Conservation (phyloP, 768 basidiomycete species). For the Phanerochaete carnosa region DNA sequence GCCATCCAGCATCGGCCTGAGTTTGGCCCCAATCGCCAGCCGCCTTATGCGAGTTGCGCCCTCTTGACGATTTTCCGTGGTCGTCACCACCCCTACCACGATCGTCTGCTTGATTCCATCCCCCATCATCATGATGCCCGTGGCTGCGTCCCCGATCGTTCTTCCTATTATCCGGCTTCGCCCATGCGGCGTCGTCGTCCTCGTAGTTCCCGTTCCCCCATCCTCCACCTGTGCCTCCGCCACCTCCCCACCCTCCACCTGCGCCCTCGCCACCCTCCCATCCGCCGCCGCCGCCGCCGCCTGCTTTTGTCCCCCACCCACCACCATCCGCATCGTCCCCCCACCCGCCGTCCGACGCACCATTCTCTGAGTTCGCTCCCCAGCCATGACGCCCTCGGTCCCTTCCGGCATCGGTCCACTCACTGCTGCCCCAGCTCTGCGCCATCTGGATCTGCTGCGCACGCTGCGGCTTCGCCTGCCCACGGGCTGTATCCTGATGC, state of each 20-base stretch:
- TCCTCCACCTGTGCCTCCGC: background rate
- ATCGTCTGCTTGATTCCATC: background rate
- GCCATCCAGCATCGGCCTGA: background rate
- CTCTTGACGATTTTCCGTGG: background rate
- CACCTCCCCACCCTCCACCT: background rate
- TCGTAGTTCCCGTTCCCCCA: background rate
- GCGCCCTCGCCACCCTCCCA: slow-evolving; percentile 1
- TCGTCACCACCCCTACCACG: background rate
- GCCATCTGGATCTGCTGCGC: slow-evolving; percentile 17
- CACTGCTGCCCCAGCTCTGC: slow-evolving; percentile 22
- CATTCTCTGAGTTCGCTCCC: background rate
- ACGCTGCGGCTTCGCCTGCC: background rate
- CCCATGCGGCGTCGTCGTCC: background rate
- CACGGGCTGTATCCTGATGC: background rate
- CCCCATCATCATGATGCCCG: background rate
- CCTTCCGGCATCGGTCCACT: background rate
- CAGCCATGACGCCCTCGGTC: background rate
- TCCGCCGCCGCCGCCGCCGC: background rate
- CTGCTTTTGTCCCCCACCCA: background rate
- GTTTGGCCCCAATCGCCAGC: background rate
- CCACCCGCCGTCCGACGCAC: slow-evolving; percentile 11
- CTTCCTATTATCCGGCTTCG: background rate
- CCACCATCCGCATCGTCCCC: slow-evolving; percentile 13
- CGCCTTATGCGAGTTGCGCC: background rate
- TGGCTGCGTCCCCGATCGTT: background rate